Base-by-base conservation (phyloP, 2,329 filamentous ascomycete genomes). In the Apiospora pterosperma region DNA sequence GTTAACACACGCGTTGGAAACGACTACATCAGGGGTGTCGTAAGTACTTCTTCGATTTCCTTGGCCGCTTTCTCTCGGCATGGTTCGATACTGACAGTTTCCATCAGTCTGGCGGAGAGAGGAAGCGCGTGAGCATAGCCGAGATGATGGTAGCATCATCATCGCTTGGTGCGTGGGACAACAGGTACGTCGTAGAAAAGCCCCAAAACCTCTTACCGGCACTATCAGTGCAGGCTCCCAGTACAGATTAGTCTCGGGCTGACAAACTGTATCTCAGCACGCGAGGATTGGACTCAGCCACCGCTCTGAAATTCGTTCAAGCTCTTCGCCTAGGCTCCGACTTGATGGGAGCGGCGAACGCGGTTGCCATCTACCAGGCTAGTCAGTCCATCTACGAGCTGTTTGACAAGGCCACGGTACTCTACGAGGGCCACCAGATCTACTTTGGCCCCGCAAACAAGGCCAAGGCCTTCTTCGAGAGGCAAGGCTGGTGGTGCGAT, bases 91-190 rank as follows among this genome's bases (percentile, higher is more conserved):
- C n/a, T n/a, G n/a, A n/a, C n/a, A n/a, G n/a, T n/a, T n/a, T n/a
- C n/a, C n/a, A n/a, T n/a, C n/a, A n/a, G n/a, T 89, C 85, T 8
- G 90, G 90, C 31, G 90, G 90, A 41, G 90, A 92, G 74, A 82
- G 89, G 64, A 94, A 96, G 79, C 88, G 93, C 74, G 92, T 96
- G 5, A 91, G 88, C 55, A 93, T 96, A 67, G 91, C 90, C 1
- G 92, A 96, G 76, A 92, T 92, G 69, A 84, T 90, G 66, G 80
- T 93, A 12, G 89, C 89, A 19, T 80, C 82, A 38, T 85, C 86
- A 0, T 84, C 84, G 0, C 75, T 88, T 44, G 74, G 71, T 6
- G 79, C 77, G 0, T 68, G 62, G 65, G 70, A 66, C 60, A 68
- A 68, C 38, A 67, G 64, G 67, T 63, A 52, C 64, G 23, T 76